phyloP scores from a whole-genome alignment of 768 basidiomycete species.

The Lentinula edodes region DNA sequence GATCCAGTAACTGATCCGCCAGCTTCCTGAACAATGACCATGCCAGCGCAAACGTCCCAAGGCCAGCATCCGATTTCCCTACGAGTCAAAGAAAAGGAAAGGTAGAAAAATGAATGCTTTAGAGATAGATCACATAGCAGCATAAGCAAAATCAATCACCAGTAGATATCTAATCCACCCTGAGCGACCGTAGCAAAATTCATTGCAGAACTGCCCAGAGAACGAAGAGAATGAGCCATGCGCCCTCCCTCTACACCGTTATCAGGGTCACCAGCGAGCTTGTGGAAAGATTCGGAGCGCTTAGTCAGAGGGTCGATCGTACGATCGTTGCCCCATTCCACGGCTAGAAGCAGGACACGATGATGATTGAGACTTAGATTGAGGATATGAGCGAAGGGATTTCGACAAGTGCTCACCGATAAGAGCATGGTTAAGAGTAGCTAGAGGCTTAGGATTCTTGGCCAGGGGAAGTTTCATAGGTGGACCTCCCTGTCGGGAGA shows the following conservation, averaged over 20 bases:
- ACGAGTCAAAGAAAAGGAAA: background rate
- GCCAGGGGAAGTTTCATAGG: slow-evolving; percentile 63
- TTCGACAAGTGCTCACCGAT: slow-evolving; percentile 37
- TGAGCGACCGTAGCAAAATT: slow-evolving; percentile 85
- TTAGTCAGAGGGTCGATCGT: slow-evolving; percentile 41
- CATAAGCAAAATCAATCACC: slow-evolving; percentile 38
- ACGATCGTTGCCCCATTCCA: slow-evolving; percentile 90
- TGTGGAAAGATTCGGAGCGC: slow-evolving; percentile 65
- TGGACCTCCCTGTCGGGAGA: slow-evolving; percentile 44
- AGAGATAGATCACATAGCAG: background rate
- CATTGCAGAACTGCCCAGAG: slow-evolving; percentile 78
- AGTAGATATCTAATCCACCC: slow-evolving; percentile 84
- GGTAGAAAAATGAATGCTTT: no score
- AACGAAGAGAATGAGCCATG: slow-evolving; percentile 83
- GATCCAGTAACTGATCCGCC: slow-evolving; percentile 78
- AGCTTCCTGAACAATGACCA: slow-evolving; percentile 87
- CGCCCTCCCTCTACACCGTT: slow-evolving; percentile 62
- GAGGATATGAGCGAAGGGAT: no score
- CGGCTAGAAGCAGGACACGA: slow-evolving; percentile 31
- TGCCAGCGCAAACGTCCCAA: slow-evolving; percentile 91
- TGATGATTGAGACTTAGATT: no score
- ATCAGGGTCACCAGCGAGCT: slow-evolving; percentile 67
- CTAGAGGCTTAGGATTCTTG: slow-evolving; percentile 51
- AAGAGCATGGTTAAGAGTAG: slow-evolving; percentile 65
- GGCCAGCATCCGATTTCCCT: slow-evolving; percentile 82